Percentiles rank a stretch among this genome's conserved stretches.
These are phyloP conservation scores for Pterocarpus santalinus DNA, from an alignment of 306 rosid genomes.

Conservation along the genomic window DNA sequence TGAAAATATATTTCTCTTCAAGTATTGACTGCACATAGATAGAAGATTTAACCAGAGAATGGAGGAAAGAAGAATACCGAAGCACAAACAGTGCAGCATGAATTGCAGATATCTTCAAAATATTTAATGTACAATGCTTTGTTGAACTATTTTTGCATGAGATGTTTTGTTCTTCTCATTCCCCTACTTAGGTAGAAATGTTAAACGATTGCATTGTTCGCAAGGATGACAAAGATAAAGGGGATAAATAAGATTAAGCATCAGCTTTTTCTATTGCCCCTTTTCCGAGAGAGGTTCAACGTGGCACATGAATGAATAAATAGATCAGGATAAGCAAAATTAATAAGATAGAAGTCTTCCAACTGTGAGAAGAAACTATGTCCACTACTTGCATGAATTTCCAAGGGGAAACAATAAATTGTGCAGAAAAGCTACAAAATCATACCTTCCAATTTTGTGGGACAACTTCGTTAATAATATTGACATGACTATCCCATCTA, in stretches of 20 bases:
- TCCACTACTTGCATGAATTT: slow-evolving; percentile 31
- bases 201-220: slow-evolving; percentile 23
- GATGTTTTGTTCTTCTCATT: slow-evolving; percentile 2
- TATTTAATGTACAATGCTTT: neutral
- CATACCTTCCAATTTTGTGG: slow-evolving; percentile 93
- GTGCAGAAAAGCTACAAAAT: slow-evolving; percentile 23
- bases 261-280: slow-evolving; percentile 17
- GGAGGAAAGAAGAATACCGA: neutral
- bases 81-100: neutral
- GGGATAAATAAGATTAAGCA: slow-evolving; percentile 17
- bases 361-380: slow-evolving; percentile 5
- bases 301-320: neutral
- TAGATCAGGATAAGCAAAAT: slow-evolving; percentile 4
- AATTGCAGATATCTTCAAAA: no score
- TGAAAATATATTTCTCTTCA: neutral
- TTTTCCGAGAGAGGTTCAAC: slow-evolving; percentile 16
- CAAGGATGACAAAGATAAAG: slow-evolving; percentile 15
- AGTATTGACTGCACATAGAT: neutral
- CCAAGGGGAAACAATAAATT: slow-evolving; percentile 13
- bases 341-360: slow-evolving; percentile 28
- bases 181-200: slow-evolving; percentile 21
- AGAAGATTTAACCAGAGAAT: slow-evolving; percentile 4
- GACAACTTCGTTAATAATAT: slow-evolving; percentile 69
- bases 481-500: slow-evolving; percentile 80
- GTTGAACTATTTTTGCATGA: slow-evolving; percentile 6